Evolutionary conservation across 768 basidiomycete genomes (phyloP).

Genomic region (Serendipita indica): DNA sequence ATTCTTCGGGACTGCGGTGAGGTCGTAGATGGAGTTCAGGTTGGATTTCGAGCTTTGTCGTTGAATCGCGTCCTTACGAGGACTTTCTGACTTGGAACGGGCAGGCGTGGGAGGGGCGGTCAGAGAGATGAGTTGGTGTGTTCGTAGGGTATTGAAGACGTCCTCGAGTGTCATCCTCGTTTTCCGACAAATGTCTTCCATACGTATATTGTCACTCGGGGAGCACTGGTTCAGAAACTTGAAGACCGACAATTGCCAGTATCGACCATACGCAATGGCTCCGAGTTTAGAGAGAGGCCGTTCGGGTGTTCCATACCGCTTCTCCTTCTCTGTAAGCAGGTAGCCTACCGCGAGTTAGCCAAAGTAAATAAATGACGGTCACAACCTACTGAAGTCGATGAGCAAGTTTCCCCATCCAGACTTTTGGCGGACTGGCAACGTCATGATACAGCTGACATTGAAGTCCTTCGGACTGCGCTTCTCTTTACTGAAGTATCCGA

Average conservation of each 20-base stretch:
- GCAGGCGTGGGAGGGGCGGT: constrained; percentile 33
- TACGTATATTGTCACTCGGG: constrained; percentile 14
- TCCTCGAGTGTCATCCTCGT: constrained; percentile 92
- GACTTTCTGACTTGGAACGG: constrained; percentile 64
- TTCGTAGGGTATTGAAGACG: constrained; percentile 52
- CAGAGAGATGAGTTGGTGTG: constrained; percentile 13
- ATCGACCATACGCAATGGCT: constrained; percentile 84
- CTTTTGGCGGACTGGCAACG: constrained; percentile 83
- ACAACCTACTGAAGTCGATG: constrained; percentile 87
- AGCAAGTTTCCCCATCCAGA: constrained; percentile 94
- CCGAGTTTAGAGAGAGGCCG: constrained; percentile 90
- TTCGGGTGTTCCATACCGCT: constrained; percentile 80
- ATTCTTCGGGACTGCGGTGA: constrained; percentile 35
- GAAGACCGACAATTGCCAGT: constrained; percentile 76
- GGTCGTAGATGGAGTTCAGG: constrained; percentile 39
- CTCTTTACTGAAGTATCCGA: constrained; percentile 98
- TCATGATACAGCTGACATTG: constrained; percentile 99
- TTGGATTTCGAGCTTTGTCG: constrained; percentile 6
- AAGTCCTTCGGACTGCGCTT: constrained; percentile 91
- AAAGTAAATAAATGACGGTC: not conserved
- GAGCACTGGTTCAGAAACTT: constrained; percentile 29
- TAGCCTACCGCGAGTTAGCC: constrained; percentile 83
- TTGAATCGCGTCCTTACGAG: constrained; percentile 17
- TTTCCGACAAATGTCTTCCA: constrained; percentile 54
- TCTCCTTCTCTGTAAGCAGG: constrained; percentile 89